Base-by-base conservation (phyloP, 2,329 filamentous ascomycete species). In the Ascocoryne sarcoides region DNA sequence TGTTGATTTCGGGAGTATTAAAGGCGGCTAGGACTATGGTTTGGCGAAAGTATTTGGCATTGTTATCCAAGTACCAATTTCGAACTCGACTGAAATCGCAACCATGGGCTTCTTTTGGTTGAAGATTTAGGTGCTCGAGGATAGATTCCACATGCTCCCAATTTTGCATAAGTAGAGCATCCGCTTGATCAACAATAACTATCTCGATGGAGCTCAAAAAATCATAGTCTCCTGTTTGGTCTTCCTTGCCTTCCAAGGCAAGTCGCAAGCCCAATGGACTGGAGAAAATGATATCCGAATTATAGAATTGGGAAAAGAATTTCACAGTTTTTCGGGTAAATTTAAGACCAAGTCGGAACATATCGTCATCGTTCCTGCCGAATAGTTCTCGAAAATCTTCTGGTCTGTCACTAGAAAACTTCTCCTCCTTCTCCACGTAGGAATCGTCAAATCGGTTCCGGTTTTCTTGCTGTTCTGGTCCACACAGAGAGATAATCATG, bases 271-370 rank as follows among this genome's bases (percentile, higher is more conserved):
- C 92, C 3, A 98, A 70, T 0, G 92, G 87, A 51, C 87, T 94
- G 16, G 87, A 88, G 39, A 98, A 71, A 40, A 98, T 86, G 49
- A 98, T 88, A 60, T 98, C 92, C 8, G 89, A 95, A 60, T 83
- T 90, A 68, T 96, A 96, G 61, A 98, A 98, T 47, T 88, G 84
- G 0, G 90, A 76, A 65, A 94, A 98, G 60, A 84, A 92, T 61
- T 95, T 96, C 58, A 96, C 71, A 0, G 88, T 94, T 64, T 95
- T 96, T 46, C 92, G 78, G 0, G 92, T 96, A 60, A 98, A 93
- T 63, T 96, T 98, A 58, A 98, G 64, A n/a, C 90, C 92, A 2
- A 96, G 69, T 3, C 90, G 79, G 66, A 96, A 98, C 75, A 93
- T 92, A 64, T 98, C 92, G 59, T 96, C 92, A 59, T 95, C 87